Conservation (phyloP, 208 protist genomes). For the Tritrichomonas musculus region DNA sequence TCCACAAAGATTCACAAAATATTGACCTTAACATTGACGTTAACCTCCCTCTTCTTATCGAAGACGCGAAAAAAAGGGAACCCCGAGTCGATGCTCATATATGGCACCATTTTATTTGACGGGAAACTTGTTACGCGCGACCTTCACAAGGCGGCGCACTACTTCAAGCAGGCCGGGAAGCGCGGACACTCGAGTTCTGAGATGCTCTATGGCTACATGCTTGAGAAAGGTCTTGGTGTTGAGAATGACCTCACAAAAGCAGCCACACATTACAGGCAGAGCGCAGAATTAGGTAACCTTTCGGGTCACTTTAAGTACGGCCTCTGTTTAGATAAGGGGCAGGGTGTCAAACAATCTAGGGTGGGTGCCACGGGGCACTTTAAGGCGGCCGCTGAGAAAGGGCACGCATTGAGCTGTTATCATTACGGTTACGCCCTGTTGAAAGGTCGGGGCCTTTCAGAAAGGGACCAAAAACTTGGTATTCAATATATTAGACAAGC, state of each 20-base stretch:
- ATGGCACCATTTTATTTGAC: too few relatives aligned
- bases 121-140: not conserved
- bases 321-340: not conserved
- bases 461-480: not conserved
- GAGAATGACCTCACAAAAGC: not conserved
- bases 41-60: too few relatives aligned
- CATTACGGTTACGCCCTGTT: not conserved
- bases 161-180: not conserved
- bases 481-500: not conserved
- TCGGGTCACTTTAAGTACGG: not conserved
- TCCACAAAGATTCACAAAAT: too few relatives aligned
- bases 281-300: not conserved
- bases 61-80: too few relatives aligned
- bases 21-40: too few relatives aligned
- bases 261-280: not conserved
- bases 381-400: not conserved
- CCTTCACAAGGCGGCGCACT: not conserved
- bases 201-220: not conserved
- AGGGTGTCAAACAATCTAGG: not conserved
- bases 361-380: not conserved
- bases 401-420: not conserved
- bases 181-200: not conserved
- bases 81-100: too few relatives aligned
- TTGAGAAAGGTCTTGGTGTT: slow-evolving; percentile 13
- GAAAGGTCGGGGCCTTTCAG: not conserved